Percentiles rank a stretch among this genome's conserved stretches.
These are phyloP conservation scores for Pouteria campechiana DNA, from an alignment of 179 eudicot genomes.

Conservation along the genomic window DNA sequence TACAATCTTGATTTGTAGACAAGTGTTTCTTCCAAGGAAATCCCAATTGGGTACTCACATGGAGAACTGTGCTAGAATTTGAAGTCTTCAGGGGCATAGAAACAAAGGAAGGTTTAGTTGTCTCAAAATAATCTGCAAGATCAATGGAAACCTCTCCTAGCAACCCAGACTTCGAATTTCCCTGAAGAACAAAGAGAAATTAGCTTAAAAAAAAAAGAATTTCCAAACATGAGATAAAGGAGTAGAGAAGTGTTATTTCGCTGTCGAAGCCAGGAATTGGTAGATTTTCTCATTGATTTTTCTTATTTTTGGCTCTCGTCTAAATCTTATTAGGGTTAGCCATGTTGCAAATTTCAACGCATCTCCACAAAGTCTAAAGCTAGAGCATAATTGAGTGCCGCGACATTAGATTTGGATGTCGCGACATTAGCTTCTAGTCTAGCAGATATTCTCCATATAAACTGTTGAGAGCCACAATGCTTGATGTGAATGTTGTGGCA, in stretches of 20 bases:
- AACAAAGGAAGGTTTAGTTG: conserved; percentile 53
- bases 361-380: too few relatives aligned
- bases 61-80: conserved; percentile 53
- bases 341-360: too few relatives aligned
- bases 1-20: neutral
- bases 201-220: conserved; percentile 3
- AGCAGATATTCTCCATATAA: too few relatives aligned
- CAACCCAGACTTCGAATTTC: conserved; percentile 52
- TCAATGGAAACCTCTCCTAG: conserved; percentile 92
- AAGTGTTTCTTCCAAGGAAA: neutral
- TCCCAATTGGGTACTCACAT: conserved; percentile 42
- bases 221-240: too few relatives aligned
- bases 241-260: conserved; percentile 8
- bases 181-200: conserved; percentile 34
- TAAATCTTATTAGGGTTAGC: too few relatives aligned
- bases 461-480: too few relatives aligned
- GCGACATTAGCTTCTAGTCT: too few relatives aligned
- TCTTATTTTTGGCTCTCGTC: conserved; percentile 70
- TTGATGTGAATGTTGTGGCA: too few relatives aligned
- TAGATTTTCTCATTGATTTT: conserved; percentile 78
- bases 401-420: too few relatives aligned
- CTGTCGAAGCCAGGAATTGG: conserved; percentile 65
- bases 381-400: too few relatives aligned
- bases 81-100: conserved; percentile 80
- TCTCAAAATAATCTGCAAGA: conserved; percentile 62